Conservation (phyloP, 208 protist genomes). For the Leishmania mexicana region DNA sequence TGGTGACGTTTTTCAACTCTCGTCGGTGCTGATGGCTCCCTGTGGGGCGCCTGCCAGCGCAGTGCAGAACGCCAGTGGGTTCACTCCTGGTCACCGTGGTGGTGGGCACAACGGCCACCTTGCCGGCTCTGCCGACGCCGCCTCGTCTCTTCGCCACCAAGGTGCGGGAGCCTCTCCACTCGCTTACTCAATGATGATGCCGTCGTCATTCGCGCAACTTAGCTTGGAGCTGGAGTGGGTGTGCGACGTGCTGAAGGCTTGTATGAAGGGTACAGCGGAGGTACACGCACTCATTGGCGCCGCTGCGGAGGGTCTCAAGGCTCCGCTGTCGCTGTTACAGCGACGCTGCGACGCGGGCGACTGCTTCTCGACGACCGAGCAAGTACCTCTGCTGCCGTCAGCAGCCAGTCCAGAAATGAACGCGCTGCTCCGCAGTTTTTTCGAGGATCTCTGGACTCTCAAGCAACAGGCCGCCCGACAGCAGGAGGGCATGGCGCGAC, state of each 20-base stretch:
- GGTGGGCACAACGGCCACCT: neutral
- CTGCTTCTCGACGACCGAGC: neutral
- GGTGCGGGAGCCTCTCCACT: neutral
- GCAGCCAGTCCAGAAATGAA: slow-evolving; percentile 39
- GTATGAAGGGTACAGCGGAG: slow-evolving; percentile 38
- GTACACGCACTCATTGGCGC: slow-evolving; percentile 22
- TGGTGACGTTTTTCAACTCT: neutral
- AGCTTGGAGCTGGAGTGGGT: slow-evolving; percentile 51
- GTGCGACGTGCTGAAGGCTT: slow-evolving; percentile 72
- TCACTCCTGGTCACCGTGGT: slow-evolving; percentile 5
- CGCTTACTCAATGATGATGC: neutral
- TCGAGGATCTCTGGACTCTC: slow-evolving; percentile 38
- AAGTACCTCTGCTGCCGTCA: neutral
- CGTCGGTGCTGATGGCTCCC: neutral
- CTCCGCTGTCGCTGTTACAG: slow-evolving; percentile 2
- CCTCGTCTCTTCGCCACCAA: neutral
- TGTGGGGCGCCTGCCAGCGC: neutral
- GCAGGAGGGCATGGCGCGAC: slow-evolving; percentile 53
- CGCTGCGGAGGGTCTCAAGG: slow-evolving; percentile 18
- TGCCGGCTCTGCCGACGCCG: neutral
- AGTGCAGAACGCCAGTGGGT: slow-evolving; percentile 7
- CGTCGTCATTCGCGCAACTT: slow-evolving; percentile 7
- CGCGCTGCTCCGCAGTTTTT: slow-evolving; percentile 43
- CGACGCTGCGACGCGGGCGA: neutral
- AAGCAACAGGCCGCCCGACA: slow-evolving; percentile 28